These are phyloP conservation scores for Puccinia triticina DNA, from an alignment of 1,284 basidiomycete genomes.

Conservation along the genomic window DNA sequence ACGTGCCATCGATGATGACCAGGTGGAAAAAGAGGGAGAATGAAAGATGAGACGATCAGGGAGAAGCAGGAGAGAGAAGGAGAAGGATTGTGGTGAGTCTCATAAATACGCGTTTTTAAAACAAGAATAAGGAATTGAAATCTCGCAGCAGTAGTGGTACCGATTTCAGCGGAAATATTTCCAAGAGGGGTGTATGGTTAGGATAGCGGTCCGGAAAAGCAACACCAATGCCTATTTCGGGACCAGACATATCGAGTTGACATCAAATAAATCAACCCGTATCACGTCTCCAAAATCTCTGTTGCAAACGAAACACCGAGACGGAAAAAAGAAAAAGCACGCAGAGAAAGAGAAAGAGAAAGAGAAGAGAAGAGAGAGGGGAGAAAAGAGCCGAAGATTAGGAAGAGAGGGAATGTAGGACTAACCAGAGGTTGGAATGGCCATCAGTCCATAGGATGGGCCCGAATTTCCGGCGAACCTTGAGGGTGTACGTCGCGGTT, in stretches of 20 bases:
- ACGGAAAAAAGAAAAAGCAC: not conserved
- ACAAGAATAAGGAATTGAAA: no score
- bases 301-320: not conserved
- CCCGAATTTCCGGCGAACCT: conserved; percentile 31
- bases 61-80: not conserved
- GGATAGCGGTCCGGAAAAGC: no score
- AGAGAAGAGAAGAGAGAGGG: not conserved
- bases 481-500: conserved; percentile 20
- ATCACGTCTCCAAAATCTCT: not conserved
- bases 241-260: no score
- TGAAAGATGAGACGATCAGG: not conserved
- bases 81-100: not conserved
- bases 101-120: not conserved
- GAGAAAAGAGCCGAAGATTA: not conserved
- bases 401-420: not conserved
- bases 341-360: conserved; percentile 10
- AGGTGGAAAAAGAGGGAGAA: not conserved
- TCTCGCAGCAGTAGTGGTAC: no score
- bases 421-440: conserved; percentile 13
- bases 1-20: not conserved
- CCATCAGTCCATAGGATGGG: conserved; percentile 16
- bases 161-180: no score
- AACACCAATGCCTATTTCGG: no score
- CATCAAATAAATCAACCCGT: no score
- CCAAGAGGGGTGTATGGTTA: no score